These are phyloP conservation scores for Cutaneotrichosporon curvatum DNA, from an alignment of 1,284 basidiomycete species.

Conservation along the genomic window DNA sequence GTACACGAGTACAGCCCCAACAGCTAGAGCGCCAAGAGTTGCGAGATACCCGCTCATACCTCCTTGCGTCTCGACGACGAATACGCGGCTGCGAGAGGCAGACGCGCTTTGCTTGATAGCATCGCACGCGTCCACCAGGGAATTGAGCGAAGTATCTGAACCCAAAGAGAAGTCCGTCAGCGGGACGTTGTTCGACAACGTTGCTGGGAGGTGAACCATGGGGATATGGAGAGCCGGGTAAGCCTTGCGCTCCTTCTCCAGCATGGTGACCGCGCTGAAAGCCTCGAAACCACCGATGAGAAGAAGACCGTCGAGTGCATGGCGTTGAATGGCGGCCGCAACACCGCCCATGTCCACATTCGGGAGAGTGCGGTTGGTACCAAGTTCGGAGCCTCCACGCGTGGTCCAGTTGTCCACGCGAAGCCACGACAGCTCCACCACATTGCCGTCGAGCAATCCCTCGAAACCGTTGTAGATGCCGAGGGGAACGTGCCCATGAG, in stretches of 20 bases:
- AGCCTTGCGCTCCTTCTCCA: constrained; percentile 70
- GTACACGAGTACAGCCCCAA: constrained; percentile 86
- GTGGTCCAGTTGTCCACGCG: constrained; percentile 95
- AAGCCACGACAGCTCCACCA: constrained; percentile 86
- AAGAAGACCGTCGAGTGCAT: constrained; percentile 71
- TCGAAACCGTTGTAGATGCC: constrained; percentile 93
- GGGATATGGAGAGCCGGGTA: constrained; percentile 94
- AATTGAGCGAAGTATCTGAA: constrained; percentile 91
- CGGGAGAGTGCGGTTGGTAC: constrained; percentile 86
- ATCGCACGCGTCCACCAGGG: constrained; percentile 94
- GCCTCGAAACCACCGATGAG: constrained; percentile 96
- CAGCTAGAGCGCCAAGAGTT: constrained; percentile 86
- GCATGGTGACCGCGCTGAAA: constrained; percentile 67
- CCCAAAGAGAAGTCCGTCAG: constrained; percentile 93
- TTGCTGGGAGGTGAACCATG: constrained; percentile 87
- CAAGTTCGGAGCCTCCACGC: constrained; percentile 95
- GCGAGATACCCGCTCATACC: constrained; percentile 95
- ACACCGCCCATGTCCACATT: constrained; percentile 76
- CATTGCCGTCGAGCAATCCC: constrained; percentile 81
- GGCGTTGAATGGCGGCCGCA: constrained; percentile 83
- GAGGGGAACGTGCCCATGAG: constrained; percentile 83
- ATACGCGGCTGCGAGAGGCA: constrained; percentile 88
- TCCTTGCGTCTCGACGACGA: constrained; percentile 97
- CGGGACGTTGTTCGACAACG: constrained; percentile 96
- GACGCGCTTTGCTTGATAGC: constrained; percentile 96